Percentiles rank a stretch among this genome's conserved stretches.
phyloP scores from a whole-genome alignment of 345 rosid species.

The Populus tremula region DNA sequence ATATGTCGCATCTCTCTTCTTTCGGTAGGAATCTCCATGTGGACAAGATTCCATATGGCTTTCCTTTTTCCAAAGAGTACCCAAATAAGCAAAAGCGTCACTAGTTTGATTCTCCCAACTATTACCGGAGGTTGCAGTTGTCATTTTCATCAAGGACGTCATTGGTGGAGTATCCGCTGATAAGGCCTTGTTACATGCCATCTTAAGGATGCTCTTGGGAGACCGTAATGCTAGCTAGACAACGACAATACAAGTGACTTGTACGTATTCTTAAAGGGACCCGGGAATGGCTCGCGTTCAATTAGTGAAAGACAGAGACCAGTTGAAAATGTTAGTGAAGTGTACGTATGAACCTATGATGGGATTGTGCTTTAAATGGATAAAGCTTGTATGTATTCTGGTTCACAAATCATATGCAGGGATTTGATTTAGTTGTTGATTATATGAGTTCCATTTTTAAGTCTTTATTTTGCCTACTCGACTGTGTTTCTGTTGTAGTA shows the following conservation, averaged over 20 bases:
- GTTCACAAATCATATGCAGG: not conserved
- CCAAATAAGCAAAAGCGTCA: slow-evolving; percentile 22
- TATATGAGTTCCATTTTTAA: not conserved
- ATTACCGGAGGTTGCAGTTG: slow-evolving; percentile 24
- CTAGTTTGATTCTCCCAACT: slow-evolving; percentile 21
- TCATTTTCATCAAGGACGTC: slow-evolving; percentile 26
- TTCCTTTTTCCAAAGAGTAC: slow-evolving; percentile 19
- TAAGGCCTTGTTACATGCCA: slow-evolving; percentile 23
- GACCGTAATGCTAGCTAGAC: not conserved
- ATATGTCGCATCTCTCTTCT: not conserved
- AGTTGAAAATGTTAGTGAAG: not conserved
- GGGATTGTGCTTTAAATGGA: not conserved
- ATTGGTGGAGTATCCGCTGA: slow-evolving; percentile 19
- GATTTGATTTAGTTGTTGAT: not conserved
- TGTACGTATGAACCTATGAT: not conserved
- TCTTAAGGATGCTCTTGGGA: slow-evolving; percentile 19
- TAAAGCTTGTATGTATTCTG: not conserved
- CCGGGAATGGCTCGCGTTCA: slow-evolving; percentile 5
- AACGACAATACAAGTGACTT: slow-evolving; percentile 1
- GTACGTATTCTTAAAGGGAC: not conserved
- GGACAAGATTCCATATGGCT: slow-evolving; percentile 38
- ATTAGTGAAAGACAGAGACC: slow-evolving; percentile 24
- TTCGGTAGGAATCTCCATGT: slow-evolving; percentile 15
- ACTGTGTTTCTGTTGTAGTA: not conserved
- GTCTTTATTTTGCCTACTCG: not conserved